Evolutionary conservation across 768 basidiomycete species (phyloP).

Genomic region (Termitomyces sp.): DNA sequence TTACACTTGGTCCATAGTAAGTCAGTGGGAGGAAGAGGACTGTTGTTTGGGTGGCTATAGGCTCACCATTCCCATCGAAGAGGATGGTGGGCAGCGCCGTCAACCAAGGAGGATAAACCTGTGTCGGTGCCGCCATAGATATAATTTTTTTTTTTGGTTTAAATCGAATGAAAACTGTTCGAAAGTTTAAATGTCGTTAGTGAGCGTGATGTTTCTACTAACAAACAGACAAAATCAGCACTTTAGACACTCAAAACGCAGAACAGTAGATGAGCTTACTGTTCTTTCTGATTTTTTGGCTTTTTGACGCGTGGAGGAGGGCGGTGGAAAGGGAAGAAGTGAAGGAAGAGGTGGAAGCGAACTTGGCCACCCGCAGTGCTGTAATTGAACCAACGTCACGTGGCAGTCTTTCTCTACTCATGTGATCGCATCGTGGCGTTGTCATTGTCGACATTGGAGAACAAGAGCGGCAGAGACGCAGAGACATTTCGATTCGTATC

Average conservation of each 20-base stretch:
- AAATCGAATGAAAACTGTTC: constrained; percentile 10
- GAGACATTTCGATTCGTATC: not conserved
- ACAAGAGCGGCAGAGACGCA: not conserved
- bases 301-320: constrained; percentile 10
- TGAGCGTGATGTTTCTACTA: constrained; percentile 31
- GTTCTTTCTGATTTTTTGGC: not conserved
- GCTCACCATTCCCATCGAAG: constrained; percentile 47
- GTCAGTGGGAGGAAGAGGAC: constrained; percentile 67
- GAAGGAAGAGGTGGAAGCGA: constrained; percentile 4
- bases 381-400: constrained; percentile 17
- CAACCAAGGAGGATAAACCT: constrained; percentile 71
- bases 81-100: constrained; percentile 48
- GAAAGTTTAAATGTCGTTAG: constrained; percentile 28
- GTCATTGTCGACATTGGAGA: not conserved
- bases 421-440: not conserved
- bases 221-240: not conserved
- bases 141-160: constrained; percentile 12
- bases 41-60: constrained; percentile 50
- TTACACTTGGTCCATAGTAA: constrained; percentile 79
- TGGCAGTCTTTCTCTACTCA: not conserved
- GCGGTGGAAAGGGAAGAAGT: not conserved
- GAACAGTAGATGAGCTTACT: not conserved
- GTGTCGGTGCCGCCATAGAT: constrained; percentile 60
- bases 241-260: not conserved
- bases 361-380: not conserved